A percentile compares a stretch with the other conserved stretches of the same genome.
These are phyloP conservation scores for Aspergillus mulundensis DNA, from an alignment of 495 filamentous ascomycete species.

Conservation along the genomic window DNA sequence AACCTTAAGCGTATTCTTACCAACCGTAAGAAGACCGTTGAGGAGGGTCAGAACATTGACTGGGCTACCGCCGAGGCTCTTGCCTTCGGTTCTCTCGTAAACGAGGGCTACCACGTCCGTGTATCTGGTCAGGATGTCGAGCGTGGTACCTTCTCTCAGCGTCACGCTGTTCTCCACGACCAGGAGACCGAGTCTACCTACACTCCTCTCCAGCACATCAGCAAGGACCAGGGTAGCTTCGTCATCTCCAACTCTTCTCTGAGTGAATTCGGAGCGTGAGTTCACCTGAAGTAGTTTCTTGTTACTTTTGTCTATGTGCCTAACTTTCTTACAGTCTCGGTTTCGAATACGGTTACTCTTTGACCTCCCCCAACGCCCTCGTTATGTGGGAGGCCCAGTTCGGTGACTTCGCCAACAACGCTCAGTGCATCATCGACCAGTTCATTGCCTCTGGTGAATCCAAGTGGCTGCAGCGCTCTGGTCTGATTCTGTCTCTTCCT, in stretches of 20 bases:
- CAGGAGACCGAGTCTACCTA: constrained; percentile 90
- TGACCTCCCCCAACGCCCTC: constrained; percentile 92
- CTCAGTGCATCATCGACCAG: constrained; percentile 97
- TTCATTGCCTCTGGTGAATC: constrained; percentile 96
- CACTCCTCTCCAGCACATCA: constrained; percentile 85
- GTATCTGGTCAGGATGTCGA: constrained; percentile 98
- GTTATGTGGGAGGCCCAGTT: constrained; percentile 99
- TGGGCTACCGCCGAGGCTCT: constrained; percentile 97
- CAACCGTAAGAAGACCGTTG: constrained; percentile 85
- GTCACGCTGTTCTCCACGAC: constrained; percentile 95
- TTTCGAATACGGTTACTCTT: constrained; percentile 97
- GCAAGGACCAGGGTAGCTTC: constrained; percentile 85
- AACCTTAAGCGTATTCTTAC: constrained; percentile 96
- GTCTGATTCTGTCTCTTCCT: constrained; percentile 88
- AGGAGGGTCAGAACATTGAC: constrained; percentile 92
- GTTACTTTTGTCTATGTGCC: neutral
- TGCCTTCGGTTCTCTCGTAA: constrained; percentile 86
- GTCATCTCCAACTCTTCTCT: constrained; percentile 96
- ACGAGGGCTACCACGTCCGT: constrained; percentile 92
- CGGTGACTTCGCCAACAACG: constrained; percentile 99
- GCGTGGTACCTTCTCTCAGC: constrained; percentile 98
- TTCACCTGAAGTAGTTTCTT: constrained; percentile 6
- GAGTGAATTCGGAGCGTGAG: constrained; percentile 84
- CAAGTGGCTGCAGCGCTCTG: constrained; percentile 97
- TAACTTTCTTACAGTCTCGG: constrained; percentile 59